phyloP scores from a whole-genome alignment of 2,329 filamentous ascomycete species.

The Acephala macrosclerotiorum region DNA sequence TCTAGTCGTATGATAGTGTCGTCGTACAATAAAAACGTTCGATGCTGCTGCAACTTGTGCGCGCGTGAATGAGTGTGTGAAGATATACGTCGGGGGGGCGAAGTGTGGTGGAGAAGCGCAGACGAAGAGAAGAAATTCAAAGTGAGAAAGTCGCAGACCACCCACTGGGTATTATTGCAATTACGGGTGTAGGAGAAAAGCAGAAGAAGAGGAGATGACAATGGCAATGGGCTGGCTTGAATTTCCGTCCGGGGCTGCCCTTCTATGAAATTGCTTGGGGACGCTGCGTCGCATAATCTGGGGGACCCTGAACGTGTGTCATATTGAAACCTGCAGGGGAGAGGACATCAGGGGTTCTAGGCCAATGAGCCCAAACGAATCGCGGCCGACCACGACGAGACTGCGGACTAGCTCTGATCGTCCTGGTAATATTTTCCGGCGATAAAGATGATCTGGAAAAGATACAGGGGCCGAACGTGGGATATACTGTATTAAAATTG shows the following conservation, averaged over 20 bases:
- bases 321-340: slow-evolving; percentile 28
- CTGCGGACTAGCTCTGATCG: not conserved
- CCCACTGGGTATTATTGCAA: slow-evolving; percentile 31
- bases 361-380: not conserved
- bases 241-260: slow-evolving; percentile 1
- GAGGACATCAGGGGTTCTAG: not conserved
- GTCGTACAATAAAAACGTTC: not conserved
- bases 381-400: not conserved
- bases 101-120: slow-evolving; percentile 8
- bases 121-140: slow-evolving; percentile 12
- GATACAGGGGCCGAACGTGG: not conserved
- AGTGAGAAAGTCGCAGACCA: slow-evolving; percentile 34
- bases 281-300: slow-evolving; percentile 28
- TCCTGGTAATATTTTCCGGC: not conserved
- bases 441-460: not conserved
- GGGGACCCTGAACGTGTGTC: slow-evolving; percentile 31
- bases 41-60: slow-evolving; percentile 37
- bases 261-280: slow-evolving; percentile 19
- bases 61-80: slow-evolving; percentile 34
- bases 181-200: slow-evolving; percentile 24
- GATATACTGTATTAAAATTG: not conserved
- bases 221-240: not conserved
- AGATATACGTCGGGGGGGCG: slow-evolving; percentile 9
- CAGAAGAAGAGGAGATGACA: not conserved
- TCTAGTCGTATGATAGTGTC: not conserved